Conservation (phyloP, 148 eudicot species). For the Rhododendron mucronatum region DNA sequence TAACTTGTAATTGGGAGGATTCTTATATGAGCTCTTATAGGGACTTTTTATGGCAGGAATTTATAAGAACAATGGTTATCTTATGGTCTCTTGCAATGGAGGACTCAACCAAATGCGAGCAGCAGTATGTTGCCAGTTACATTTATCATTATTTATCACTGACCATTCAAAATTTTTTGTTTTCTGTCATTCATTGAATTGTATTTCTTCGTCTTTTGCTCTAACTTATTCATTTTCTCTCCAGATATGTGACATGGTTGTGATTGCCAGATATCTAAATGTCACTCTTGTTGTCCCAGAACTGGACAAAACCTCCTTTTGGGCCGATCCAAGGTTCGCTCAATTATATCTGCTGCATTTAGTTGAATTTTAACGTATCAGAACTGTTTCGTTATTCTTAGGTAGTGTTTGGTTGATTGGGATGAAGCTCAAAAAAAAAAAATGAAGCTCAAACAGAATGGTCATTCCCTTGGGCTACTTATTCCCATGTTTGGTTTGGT, state of each 20-base stretch:
- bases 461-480: not conserved
- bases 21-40: not conserved
- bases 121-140: slow-evolving; percentile 37
- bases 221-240: slow-evolving; percentile 4
- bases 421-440: not conserved
- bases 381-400: not conserved
- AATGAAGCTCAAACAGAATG: not conserved
- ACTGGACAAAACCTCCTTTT: slow-evolving; percentile 69
- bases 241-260: slow-evolving; percentile 82
- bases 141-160: not conserved
- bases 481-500: not conserved
- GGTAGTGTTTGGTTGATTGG: not conserved
- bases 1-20: not conserved
- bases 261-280: slow-evolving; percentile 60
- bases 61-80: slow-evolving; percentile 64
- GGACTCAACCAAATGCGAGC: slow-evolving; percentile 79
- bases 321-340: slow-evolving; percentile 58
- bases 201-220: not conserved
- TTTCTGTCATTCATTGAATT: not conserved
- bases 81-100: slow-evolving; percentile 76
- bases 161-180: not conserved
- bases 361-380: not conserved
- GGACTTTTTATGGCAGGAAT: slow-evolving; percentile 30
- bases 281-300: slow-evolving; percentile 67
- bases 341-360: not conserved